A percentile compares a stretch with the other conserved stretches of the same genome.
Evolutionary conservation across 768 basidiomycete species (phyloP).

Genomic region (Mycena latifolia): DNA sequence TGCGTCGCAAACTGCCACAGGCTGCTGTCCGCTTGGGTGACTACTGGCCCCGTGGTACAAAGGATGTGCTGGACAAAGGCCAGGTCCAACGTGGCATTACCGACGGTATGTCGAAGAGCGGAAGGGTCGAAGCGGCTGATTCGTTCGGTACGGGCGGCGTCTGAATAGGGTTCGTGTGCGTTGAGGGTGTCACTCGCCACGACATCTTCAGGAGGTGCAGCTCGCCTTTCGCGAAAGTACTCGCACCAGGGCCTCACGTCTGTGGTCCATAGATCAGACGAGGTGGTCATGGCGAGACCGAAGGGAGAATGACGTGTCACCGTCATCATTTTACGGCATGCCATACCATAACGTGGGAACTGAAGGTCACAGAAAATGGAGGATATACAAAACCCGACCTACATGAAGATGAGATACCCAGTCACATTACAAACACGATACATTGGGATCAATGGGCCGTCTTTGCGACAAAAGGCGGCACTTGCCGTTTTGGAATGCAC

Average conservation of each 20-base stretch:
- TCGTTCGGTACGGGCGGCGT: background rate
- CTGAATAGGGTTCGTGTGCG: background rate
- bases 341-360: no score
- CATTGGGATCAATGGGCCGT: no score
- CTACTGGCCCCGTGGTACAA: background rate
- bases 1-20: conserved; percentile 6
- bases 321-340: no score
- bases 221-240: conserved; percentile 1
- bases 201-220: conserved; percentile 6
- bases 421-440: no score
- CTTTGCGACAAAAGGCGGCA: no score
- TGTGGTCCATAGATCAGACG: conserved; percentile 12
- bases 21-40: background rate
- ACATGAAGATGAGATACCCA: no score
- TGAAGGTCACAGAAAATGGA: no score
- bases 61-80: conserved; percentile 7
- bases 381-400: no score
- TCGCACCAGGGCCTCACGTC: conserved; percentile 1
- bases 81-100: conserved; percentile 3
- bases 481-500: no score
- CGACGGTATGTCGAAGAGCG: conserved; percentile 13
- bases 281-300: background rate
- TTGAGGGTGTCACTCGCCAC: background rate
- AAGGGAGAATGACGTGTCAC: no score
- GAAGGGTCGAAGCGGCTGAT: background rate